phyloP scores from a whole-genome alignment of 2,329 filamentous ascomycete genomes.

The Colletotrichum graminicola region DNA sequence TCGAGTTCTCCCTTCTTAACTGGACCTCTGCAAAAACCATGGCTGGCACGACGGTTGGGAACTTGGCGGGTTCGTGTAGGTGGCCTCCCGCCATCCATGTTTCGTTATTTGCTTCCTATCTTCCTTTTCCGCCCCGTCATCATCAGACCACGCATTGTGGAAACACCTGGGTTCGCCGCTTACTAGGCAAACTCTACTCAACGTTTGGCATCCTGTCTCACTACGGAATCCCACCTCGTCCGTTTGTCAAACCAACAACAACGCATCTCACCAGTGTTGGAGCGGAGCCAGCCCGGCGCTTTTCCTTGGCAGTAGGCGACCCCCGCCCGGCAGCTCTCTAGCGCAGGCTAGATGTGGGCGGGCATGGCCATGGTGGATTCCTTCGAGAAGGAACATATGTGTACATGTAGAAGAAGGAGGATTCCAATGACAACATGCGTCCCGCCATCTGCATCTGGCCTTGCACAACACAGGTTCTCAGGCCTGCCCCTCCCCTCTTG shows the following conservation, averaged over 20 bases:
- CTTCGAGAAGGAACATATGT: conserved; percentile 15
- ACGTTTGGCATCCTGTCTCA: conserved; percentile 18
- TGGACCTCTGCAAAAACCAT: not conserved
- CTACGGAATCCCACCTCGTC: not conserved
- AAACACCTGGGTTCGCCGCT: not conserved
- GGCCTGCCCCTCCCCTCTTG: not conserved
- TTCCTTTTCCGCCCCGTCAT: not conserved
- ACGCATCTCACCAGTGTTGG: conserved; percentile 3
- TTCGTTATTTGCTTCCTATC: not conserved
- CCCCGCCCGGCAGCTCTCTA: not conserved
- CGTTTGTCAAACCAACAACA: conserved; percentile 17
- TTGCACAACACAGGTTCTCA: not conserved
- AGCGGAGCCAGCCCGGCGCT: conserved; percentile 7
- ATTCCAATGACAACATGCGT: conserved; percentile 13
- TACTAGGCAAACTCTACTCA: conserved; percentile 15
- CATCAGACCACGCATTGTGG: conserved; percentile 3
- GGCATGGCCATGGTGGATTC: conserved; percentile 8
- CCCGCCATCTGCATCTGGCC: conserved; percentile 14
- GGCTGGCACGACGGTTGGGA: not conserved
- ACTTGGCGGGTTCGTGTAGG: conserved; percentile 31
- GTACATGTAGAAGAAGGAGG: not conserved
- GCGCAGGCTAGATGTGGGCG: not conserved
- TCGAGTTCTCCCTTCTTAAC: not conserved
- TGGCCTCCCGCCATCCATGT: conserved; percentile 21
- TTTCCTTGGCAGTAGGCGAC: conserved; percentile 9